These are phyloP conservation scores for Pichia sp. DNA, from an alignment of 1,139 yeast genomes.

Conservation along the genomic window DNA sequence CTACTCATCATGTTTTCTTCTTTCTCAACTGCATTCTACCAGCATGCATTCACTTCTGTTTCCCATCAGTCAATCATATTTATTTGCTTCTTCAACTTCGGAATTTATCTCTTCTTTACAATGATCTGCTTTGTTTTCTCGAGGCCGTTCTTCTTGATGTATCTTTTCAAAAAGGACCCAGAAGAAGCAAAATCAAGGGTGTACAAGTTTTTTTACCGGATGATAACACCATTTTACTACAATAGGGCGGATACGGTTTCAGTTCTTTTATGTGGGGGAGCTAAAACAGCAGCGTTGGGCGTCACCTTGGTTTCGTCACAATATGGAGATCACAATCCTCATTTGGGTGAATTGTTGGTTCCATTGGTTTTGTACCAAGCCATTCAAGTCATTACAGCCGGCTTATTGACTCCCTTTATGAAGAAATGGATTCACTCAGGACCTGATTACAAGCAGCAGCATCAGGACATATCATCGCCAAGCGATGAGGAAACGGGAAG, in stretches of 20 bases:
- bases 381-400: slow-evolving; percentile 55
- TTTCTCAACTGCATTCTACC: slow-evolving; percentile 83
- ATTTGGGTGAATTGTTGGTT: slow-evolving; percentile 66
- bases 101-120: slow-evolving; percentile 71
- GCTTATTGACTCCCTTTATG: slow-evolving; percentile 16
- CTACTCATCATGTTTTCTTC: slow-evolving; percentile 76
- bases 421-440: slow-evolving; percentile 19
- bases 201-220: slow-evolving; percentile 39
- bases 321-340: slow-evolving; percentile 57
- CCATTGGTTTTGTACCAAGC: slow-evolving; percentile 82
- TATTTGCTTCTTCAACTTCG: slow-evolving; percentile 74
- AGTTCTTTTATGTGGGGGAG: slow-evolving; percentile 83
- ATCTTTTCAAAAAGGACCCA: slow-evolving; percentile 45
- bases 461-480: not conserved
- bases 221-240: slow-evolving; percentile 64
- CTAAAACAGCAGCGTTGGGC: slow-evolving; percentile 88
- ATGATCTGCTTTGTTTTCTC: slow-evolving; percentile 53
- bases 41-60: slow-evolving; percentile 68
- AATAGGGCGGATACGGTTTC: slow-evolving; percentile 67
- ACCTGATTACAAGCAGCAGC: slow-evolving; percentile 6
- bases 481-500: not conserved
- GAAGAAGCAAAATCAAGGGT: slow-evolving; percentile 37
- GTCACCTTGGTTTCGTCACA: slow-evolving; percentile 76
- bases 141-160: slow-evolving; percentile 51
- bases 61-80: slow-evolving; percentile 57